phyloP scores from a whole-genome alignment of 805 yeast species.

The Citeromyces matritensis region DNA sequence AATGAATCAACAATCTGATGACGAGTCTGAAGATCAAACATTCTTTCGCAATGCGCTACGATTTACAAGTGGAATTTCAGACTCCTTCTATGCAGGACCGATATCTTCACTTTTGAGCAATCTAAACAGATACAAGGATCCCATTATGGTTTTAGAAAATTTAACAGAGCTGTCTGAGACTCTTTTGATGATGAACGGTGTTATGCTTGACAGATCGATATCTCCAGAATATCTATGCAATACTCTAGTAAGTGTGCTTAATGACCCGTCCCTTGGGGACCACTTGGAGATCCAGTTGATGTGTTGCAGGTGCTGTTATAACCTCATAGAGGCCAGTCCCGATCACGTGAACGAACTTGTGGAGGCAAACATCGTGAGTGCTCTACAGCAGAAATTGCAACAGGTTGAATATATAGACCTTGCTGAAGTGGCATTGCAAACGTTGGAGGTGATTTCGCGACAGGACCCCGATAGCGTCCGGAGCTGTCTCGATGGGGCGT shows the following conservation, averaged over 20 bases:
- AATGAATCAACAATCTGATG: too few species aligned
- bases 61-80: too few species aligned
- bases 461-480: too few species aligned
- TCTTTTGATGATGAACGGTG: conserved; percentile 52
- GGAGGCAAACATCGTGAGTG: conserved; percentile 48
- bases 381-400: conserved; percentile 45
- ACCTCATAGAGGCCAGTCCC: conserved; percentile 60
- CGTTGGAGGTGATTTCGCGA: conserved; percentile 52
- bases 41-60: too few species aligned
- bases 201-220: conserved; percentile 45
- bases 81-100: too few species aligned
- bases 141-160: conserved; percentile 47
- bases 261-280: conserved; percentile 38
- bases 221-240: conserved; percentile 43
- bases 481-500: conserved; percentile 51
- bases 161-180: conserved; percentile 50
- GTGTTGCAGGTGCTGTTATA: conserved; percentile 74
- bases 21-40: too few species aligned
- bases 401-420: conserved; percentile 79
- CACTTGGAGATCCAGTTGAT: conserved; percentile 72
- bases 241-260: conserved; percentile 40
- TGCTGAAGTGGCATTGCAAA: conserved; percentile 81
- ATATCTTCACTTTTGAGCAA: too few species aligned
- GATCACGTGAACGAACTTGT: conserved; percentile 51
- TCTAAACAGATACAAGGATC: too few species aligned